Conservation (phyloP, 202 grass and related monocot species). For the Sporobolus alterniflorus region DNA sequence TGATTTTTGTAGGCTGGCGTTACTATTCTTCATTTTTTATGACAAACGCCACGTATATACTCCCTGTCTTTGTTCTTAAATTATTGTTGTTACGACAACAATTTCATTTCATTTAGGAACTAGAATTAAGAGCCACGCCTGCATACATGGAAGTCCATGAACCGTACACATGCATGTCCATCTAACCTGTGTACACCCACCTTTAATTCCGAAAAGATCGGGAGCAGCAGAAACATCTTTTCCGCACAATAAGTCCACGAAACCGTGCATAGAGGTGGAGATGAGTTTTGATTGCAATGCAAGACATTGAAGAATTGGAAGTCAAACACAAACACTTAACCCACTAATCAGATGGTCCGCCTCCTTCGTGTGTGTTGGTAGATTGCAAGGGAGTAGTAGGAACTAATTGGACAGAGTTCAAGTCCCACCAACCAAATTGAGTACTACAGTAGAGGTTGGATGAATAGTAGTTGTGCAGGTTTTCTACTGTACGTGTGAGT, state of each 20-base stretch:
- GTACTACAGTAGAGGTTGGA: too few relatives aligned
- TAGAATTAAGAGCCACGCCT: too few relatives aligned
- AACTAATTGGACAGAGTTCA: not conserved
- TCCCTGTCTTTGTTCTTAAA: too few relatives aligned
- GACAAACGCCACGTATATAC: too few relatives aligned
- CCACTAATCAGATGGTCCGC: not conserved
- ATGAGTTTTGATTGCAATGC: not conserved
- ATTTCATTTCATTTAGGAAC: too few relatives aligned
- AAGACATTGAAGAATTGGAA: constrained; percentile 11
- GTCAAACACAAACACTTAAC: constrained; percentile 1
- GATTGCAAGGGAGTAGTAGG: not conserved
- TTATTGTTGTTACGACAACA: too few relatives aligned
- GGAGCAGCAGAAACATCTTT: not conserved
- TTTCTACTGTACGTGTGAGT: not conserved
- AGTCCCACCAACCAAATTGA: not conserved
- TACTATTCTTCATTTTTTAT: too few relatives aligned
- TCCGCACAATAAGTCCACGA: not conserved
- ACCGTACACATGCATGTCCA: too few relatives aligned
- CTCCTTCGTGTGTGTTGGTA: not conserved
- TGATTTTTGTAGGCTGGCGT: too few relatives aligned
- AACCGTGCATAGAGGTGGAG: not conserved
- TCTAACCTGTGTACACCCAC: too few relatives aligned
- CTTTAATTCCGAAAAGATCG: not conserved
- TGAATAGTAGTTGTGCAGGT: not conserved
- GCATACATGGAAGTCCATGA: too few relatives aligned